A percentile compares a stretch with the other conserved stretches of the same genome.
phyloP scores from a whole-genome alignment of 495 filamentous ascomycete genomes.

The Penicillium roqueforti region DNA sequence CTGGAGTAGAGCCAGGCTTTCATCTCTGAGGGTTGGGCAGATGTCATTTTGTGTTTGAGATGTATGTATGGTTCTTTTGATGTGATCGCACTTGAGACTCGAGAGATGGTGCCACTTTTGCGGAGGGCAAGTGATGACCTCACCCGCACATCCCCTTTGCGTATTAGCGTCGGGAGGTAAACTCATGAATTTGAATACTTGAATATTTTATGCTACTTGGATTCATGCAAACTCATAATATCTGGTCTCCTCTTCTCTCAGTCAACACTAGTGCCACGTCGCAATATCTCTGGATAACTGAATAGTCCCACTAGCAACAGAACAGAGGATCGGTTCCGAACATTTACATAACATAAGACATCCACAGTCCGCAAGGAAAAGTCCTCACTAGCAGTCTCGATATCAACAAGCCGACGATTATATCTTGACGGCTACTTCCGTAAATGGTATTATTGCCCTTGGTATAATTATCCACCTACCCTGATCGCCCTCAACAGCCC shows the following conservation, averaged over 20 bases:
- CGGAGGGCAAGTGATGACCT: conserved; percentile 1
- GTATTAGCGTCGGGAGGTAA: not conserved
- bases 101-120: not conserved
- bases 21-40: conserved; percentile 43
- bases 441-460: no score
- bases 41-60: conserved; percentile 9
- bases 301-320: conserved; percentile 39
- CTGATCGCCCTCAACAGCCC: conserved; percentile 19
- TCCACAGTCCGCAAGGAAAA: conserved; percentile 51
- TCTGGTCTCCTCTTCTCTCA: conserved; percentile 9
- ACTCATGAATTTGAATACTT: not conserved
- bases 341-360: conserved; percentile 52
- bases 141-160: not conserved
- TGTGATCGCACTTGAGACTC: no score
- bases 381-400: conserved; percentile 49
- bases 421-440: no score
- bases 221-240: not conserved
- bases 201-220: no score
- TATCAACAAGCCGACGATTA: conserved; percentile 22
- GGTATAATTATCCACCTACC: not conserved
- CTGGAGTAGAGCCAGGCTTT: conserved; percentile 58
- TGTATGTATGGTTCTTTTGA: not conserved
- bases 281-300: conserved; percentile 59
- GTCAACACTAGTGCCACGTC: conserved; percentile 52
- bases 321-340: conserved; percentile 46